A percentile compares a stretch with the other conserved stretches of the same genome.
These are phyloP conservation scores for Casuarina equisetifolia DNA, from an alignment of 306 rosid genomes.

Conservation along the genomic window DNA sequence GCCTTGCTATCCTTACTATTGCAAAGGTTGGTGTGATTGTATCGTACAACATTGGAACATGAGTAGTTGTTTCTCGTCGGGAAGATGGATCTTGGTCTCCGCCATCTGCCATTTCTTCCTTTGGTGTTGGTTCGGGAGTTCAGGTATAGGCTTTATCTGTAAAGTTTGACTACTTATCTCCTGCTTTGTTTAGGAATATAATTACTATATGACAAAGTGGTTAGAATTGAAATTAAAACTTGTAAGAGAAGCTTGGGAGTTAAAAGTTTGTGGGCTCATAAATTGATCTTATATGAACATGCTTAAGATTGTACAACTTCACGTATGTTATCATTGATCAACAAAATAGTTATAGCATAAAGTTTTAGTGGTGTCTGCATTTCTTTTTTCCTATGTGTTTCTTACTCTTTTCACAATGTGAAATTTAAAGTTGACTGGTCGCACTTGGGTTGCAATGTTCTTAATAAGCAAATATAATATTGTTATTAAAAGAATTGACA, in stretches of 20 bases:
- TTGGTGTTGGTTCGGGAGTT: slow-evolving; percentile 30
- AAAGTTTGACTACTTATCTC: not conserved
- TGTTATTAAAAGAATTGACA: not conserved
- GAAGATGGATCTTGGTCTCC: slow-evolving; percentile 30
- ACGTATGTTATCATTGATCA: not conserved
- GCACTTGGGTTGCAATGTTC: not conserved
- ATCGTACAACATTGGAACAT: slow-evolving; percentile 25
- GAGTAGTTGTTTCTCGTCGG: slow-evolving; percentile 24
- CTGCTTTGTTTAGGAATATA: not conserved
- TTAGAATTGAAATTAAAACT: not conserved
- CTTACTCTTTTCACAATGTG: not conserved
- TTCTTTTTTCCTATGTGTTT: no score
- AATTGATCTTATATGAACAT: not conserved
- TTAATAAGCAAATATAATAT: no score
- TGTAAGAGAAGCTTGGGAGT: not conserved
- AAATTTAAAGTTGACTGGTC: not conserved
- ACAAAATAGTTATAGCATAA: not conserved
- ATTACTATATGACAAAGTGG: not conserved
- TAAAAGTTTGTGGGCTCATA: not conserved
- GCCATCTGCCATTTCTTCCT: slow-evolving; percentile 29
- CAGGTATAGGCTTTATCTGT: slow-evolving; percentile 8
- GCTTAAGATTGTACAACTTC: not conserved
- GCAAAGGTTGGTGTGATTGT: slow-evolving; percentile 26
- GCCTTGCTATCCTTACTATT: slow-evolving; percentile 25
- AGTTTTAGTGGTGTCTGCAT: not conserved